These are phyloP conservation scores for Solidago caesia DNA, from an alignment of 129 eudicot genomes.

Conservation along the genomic window DNA sequence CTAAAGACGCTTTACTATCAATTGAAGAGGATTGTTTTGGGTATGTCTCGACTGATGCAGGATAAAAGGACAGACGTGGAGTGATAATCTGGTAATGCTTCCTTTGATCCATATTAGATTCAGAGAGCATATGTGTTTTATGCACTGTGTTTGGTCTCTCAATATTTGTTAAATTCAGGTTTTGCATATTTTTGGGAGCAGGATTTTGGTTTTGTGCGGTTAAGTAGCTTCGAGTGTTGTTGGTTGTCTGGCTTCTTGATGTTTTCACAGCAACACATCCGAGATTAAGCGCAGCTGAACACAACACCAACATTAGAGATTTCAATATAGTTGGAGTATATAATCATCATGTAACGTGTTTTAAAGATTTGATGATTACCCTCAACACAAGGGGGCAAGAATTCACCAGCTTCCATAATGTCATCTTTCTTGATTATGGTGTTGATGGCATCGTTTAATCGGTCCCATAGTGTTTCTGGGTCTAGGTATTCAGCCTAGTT, in stretches of 20 bases:
- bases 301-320: slow-evolving; percentile 6
- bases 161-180: slow-evolving; percentile 21
- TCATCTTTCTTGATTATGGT: slow-evolving; percentile 85
- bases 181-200: slow-evolving; percentile 25
- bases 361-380: slow-evolving; percentile 43
- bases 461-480: slow-evolving; percentile 77
- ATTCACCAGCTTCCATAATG: slow-evolving; percentile 69
- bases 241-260: slow-evolving; percentile 68
- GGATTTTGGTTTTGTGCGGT: slow-evolving; percentile 49
- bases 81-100: slow-evolving; percentile 30
- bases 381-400: slow-evolving; percentile 94
- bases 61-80: slow-evolving; percentile 34
- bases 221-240: slow-evolving; percentile 60
- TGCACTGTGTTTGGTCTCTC: slow-evolving; percentile 31
- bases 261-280: slow-evolving; percentile 80
- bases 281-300: slow-evolving; percentile 78
- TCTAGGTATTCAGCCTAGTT: slow-evolving; percentile 71
- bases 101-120: slow-evolving; percentile 24
- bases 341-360: background rate
- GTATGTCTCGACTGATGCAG: slow-evolving; percentile 30
- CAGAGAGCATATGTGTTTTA: slow-evolving; percentile 16
- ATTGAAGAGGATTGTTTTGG: slow-evolving; percentile 13
- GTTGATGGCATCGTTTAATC: slow-evolving; percentile 76
- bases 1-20: slow-evolving; percentile 29
- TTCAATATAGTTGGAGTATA: background rate